These are phyloP conservation scores for Chaetothyriales sp. DNA, from an alignment of 2,329 filamentous ascomycete genomes.

Conservation along the genomic window DNA sequence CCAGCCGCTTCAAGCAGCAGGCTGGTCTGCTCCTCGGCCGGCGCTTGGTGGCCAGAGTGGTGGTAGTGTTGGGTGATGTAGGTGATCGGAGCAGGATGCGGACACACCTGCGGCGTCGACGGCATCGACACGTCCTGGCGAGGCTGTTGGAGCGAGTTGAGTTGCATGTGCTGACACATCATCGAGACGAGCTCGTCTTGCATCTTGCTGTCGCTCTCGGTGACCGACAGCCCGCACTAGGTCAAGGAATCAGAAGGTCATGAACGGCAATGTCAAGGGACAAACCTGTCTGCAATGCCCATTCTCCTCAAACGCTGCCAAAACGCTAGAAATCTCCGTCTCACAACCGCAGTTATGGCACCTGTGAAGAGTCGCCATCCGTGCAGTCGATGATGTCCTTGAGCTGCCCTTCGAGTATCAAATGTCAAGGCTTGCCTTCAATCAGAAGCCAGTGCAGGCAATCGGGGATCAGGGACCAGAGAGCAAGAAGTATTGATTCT, in stretches of 20 bases:
- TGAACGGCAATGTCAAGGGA: slow-evolving; percentile 11
- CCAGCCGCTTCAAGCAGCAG: slow-evolving; percentile 38
- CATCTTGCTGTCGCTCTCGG: slow-evolving; percentile 43
- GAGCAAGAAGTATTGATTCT: slow-evolving; percentile 17
- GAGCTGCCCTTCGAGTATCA: neutral
- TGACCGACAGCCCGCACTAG: slow-evolving; percentile 30
- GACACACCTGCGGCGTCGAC: slow-evolving; percentile 18
- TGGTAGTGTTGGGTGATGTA: slow-evolving; percentile 79
- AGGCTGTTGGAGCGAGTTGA: slow-evolving; percentile 30
- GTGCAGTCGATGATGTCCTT: neutral
- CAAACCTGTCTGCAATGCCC: slow-evolving; percentile 30
- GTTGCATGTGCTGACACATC: slow-evolving; percentile 61
- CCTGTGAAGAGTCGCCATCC: slow-evolving; percentile 23
- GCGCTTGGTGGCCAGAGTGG: slow-evolving; percentile 56
- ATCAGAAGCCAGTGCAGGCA: neutral
- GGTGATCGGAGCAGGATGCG: slow-evolving; percentile 38
- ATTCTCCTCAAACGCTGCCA: slow-evolving; percentile 26
- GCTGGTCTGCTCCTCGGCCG: slow-evolving; percentile 38
- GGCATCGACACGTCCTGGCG: slow-evolving; percentile 22
- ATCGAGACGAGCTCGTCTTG: slow-evolving; percentile 73
- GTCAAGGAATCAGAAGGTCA: slow-evolving; percentile 15
- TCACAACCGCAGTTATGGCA: slow-evolving; percentile 28
- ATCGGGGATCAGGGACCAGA: neutral
- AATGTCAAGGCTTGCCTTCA: neutral
- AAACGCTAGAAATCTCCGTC: slow-evolving; percentile 24